Conservation (phyloP, 2,329 filamentous ascomycete genomes). For the Phialocephala subalpina region DNA sequence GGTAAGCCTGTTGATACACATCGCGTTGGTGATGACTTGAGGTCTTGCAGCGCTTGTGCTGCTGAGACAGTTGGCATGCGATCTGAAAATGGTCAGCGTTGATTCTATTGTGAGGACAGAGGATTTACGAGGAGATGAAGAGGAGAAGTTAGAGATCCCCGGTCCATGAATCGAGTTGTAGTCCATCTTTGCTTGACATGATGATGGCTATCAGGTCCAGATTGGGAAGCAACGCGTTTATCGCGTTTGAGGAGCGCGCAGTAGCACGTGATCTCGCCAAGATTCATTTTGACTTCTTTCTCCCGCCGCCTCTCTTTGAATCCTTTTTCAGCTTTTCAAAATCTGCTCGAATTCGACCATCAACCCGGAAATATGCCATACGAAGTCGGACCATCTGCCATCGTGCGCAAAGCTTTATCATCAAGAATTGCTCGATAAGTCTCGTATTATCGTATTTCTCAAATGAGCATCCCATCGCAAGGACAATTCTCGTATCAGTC, state of each 20-base stretch:
- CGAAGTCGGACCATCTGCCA: background rate
- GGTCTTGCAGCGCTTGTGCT: constrained; percentile 71
- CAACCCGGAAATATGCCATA: constrained; percentile 5
- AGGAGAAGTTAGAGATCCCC: constrained; percentile 66
- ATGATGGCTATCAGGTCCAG: background rate
- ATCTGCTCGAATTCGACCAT: background rate
- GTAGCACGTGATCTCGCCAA: background rate
- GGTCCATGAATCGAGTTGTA: constrained; percentile 66
- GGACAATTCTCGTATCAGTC: background rate
- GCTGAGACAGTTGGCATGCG: constrained; percentile 80
- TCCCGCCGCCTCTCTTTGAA: background rate
- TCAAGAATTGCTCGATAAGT: background rate
- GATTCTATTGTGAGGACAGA: background rate
- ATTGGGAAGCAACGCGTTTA: background rate
- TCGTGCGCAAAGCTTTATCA: background rate
- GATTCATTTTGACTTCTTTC: background rate
- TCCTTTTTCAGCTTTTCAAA: background rate
- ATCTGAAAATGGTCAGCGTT: constrained; percentile 56
- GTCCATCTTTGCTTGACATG: constrained; percentile 54
- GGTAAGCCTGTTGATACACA: constrained; percentile 64
- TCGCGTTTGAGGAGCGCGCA: background rate
- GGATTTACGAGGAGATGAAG: constrained; percentile 39
- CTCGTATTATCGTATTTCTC: constrained; percentile 16
- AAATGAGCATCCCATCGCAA: constrained; percentile 5
- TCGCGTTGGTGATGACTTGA: constrained; percentile 58